These are phyloP conservation scores for Antitrichia curtipendula DNA, from an alignment of 225 moss, liverwort and hornwort genomes.

Conservation along the genomic window DNA sequence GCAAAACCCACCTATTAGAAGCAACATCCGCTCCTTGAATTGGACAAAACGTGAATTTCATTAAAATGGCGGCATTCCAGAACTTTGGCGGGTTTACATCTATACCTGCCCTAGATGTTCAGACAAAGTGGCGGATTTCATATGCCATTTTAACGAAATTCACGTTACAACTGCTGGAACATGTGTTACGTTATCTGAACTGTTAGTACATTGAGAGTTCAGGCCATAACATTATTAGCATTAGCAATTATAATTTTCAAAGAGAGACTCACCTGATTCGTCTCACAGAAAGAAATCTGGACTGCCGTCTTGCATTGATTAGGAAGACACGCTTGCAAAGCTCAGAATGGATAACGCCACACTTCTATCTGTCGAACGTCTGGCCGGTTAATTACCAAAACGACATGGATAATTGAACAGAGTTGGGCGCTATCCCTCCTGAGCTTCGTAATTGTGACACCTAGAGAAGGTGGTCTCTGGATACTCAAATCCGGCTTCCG, in stretches of 20 bases:
- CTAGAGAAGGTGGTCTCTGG: not conserved
- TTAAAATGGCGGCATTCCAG: no score
- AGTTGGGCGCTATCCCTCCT: constrained; percentile 21
- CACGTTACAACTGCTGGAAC: not conserved
- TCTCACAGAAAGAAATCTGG: not conserved
- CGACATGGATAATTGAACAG: not conserved
- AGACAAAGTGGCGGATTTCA: no score
- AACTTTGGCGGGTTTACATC: no score
- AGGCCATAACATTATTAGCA: not conserved
- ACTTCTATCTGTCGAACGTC: not conserved
- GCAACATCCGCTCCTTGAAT: not conserved
- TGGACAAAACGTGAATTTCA: no score
- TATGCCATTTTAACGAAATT: no score
- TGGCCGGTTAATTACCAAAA: not conserved
- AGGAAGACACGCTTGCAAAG: constrained; percentile 10
- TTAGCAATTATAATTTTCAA: not conserved
- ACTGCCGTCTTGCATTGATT: not conserved
- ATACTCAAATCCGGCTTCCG: not conserved
- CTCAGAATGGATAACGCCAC: constrained; percentile 12
- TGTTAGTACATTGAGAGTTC: not conserved
- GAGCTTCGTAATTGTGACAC: constrained; percentile 17
- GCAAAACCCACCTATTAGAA: not conserved
- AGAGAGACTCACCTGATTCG: not conserved
- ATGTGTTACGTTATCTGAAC: not conserved
- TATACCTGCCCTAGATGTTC: no score